These are phyloP conservation scores for Diaporthe sp. DNA, from an alignment of 2,329 filamentous ascomycete genomes.

Conservation along the genomic window DNA sequence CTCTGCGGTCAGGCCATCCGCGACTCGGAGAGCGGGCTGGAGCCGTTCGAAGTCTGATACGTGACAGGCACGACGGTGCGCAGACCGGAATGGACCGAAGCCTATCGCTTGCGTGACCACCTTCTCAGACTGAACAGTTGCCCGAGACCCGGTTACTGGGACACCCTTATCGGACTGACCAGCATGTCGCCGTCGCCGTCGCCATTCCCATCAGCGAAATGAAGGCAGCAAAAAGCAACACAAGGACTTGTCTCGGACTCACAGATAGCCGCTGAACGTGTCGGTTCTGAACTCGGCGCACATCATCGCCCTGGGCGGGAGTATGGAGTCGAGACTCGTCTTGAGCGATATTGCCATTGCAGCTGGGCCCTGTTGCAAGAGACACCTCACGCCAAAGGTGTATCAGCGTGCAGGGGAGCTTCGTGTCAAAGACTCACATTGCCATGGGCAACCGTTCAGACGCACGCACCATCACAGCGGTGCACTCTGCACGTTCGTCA, in stretches of 20 bases:
- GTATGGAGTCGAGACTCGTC: not conserved
- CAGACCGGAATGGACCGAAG: slow-evolving; percentile 15
- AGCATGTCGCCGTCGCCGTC: not conserved
- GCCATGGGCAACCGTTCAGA: not conserved
- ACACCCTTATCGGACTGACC: not conserved
- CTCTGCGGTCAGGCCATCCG: slow-evolving; percentile 20
- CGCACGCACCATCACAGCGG: slow-evolving; percentile 14
- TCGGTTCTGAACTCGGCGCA: not conserved
- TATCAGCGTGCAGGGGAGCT: slow-evolving; percentile 2
- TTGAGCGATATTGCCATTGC: not conserved
- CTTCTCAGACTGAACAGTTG: slow-evolving; percentile 9
- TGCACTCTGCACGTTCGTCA: slow-evolving; percentile 2
- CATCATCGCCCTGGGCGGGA: not conserved
- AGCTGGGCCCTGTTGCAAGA: not conserved
- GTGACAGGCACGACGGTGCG: not conserved
- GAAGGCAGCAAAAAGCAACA: not conserved
- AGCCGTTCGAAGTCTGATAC: not conserved
- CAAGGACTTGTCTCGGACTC: not conserved
- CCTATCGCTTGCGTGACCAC: not conserved
- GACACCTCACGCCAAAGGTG: not conserved
- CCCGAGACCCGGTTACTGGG: slow-evolving; percentile 20
- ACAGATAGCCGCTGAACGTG: not conserved
- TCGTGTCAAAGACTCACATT: not conserved
- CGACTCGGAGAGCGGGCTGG: not conserved
- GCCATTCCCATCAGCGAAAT: not conserved